These are phyloP conservation scores for Leccinum arenicola DNA, from an alignment of 768 basidiomycete genomes.

Conservation along the genomic window DNA sequence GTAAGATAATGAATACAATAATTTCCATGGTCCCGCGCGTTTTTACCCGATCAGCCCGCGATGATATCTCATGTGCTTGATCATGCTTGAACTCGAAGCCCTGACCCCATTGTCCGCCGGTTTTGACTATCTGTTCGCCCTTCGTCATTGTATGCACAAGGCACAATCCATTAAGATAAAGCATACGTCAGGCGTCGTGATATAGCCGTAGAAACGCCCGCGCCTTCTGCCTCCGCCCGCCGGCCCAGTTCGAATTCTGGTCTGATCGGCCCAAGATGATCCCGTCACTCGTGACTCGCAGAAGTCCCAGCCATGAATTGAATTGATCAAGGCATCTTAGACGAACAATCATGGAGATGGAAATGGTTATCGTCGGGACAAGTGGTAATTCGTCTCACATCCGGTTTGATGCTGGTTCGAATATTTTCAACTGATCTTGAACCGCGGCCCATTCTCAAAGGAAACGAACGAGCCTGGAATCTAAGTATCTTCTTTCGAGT, in stretches of 20 bases:
- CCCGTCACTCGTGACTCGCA: background rate
- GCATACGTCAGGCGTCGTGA: background rate
- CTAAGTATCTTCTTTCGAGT: background rate
- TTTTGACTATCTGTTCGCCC: slow-evolving; percentile 11
- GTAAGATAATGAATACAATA: background rate
- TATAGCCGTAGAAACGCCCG: slow-evolving; percentile 2
- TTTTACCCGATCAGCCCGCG: slow-evolving; percentile 2
- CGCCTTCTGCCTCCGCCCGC: background rate
- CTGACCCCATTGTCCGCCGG: slow-evolving; percentile 18
- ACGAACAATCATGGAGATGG: background rate
- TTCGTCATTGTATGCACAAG: background rate
- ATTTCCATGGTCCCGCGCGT: background rate
- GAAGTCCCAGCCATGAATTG: background rate
- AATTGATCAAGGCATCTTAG: background rate
- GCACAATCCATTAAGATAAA: background rate
- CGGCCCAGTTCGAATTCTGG: slow-evolving; percentile 2
- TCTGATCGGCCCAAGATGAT: background rate
- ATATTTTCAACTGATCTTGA: background rate
- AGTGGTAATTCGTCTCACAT: background rate
- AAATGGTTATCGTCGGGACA: background rate
- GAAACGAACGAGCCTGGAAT: background rate
- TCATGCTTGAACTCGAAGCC: background rate
- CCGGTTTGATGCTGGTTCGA: background rate
- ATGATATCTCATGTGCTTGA: slow-evolving; percentile 15
- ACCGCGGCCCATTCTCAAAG: background rate